Evolutionary conservation across 352 stramenopile genomes (phyloP), one percentile per base, ranked within the genome.

Genomic region (Halophytophthora batemanensis): DNA sequence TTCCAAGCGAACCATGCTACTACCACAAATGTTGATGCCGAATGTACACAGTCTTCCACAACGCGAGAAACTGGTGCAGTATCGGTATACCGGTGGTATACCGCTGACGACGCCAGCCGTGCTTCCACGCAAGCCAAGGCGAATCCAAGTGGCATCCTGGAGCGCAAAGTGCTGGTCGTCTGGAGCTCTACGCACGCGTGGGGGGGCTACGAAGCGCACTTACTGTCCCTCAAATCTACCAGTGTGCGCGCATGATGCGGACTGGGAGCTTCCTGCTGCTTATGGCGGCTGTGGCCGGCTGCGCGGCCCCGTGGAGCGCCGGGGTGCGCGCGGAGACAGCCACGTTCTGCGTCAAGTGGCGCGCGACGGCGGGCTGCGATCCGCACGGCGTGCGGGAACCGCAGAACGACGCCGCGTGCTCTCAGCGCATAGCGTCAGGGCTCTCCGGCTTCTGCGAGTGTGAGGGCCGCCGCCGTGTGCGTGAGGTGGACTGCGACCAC

Each of bases 371-470:
- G 10, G 56, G 64, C 28, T 93, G 82, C 49, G 78, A 91, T 51
- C 77, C 80, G 12, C 77, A 90, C 50, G 80, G 80, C 25, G 57
- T 73, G 46, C 80, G 77, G 10, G 78, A 91, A 58, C 61, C 74
- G 3, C 63, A 73, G 17, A 82, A 80, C 37, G 82, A 93, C 59
- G 72, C 66, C 25, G 29, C 76, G 42, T 93, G 82, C 56, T 56
- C 57, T 8, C 45, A 66, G 28, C 72, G 53, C 39, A 84, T 93
- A 52, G 38, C 54, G 22, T 64, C 64, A 0, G 74, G 76, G 0
- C 44, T 69, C 29, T 87, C 79, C 15, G 82, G 82, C 45, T 93
- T 74, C 53, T 93, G 82, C 56, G 82, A 93, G 65, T 93, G 82
- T 53, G 80, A 90, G 55, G 56, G 63, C 50, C 80, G 78, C n/a